A percentile compares a stretch with the other conserved stretches of the same genome.
Conservation (phyloP, 208 protist genomes). For the Trypanosoma lewisi region DNA sequence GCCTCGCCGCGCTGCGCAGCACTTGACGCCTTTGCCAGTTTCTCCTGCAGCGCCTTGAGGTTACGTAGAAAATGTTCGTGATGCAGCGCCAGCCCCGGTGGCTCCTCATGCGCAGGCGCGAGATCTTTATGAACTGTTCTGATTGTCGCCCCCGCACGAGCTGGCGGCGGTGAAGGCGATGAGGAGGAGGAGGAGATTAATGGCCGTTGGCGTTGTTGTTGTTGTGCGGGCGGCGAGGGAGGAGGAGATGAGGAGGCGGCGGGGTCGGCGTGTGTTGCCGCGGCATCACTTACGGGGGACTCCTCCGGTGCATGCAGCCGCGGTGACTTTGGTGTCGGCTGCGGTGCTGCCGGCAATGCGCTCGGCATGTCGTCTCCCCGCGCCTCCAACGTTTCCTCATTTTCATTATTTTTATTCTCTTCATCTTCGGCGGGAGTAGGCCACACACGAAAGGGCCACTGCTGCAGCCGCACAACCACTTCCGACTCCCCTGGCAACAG, state of each 20-base stretch:
- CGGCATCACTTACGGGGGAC: not conserved
- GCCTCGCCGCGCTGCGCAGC: not conserved
- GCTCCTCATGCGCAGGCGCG: not conserved
- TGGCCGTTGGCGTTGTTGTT: not conserved
- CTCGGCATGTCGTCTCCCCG: not conserved
- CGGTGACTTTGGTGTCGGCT: not conserved
- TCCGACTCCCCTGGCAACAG: conserved; percentile 14
- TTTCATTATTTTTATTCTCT: not conserved
- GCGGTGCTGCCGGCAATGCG: not conserved
- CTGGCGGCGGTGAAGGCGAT: not conserved
- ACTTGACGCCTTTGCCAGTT: conserved; percentile 6
- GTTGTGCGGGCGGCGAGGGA: not conserved
- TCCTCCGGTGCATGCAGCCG: not conserved
- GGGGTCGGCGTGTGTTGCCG: not conserved
- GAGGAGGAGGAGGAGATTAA: not conserved
- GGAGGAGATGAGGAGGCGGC: not conserved
- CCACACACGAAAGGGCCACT: conserved; percentile 3
- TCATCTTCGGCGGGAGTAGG: not conserved
- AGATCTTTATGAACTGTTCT: not conserved
- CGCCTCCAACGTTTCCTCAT: conserved; percentile 1
- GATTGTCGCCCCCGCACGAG: not conserved
- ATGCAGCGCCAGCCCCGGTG: not conserved
- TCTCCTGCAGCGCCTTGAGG: conserved; percentile 19
- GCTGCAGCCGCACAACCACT: conserved; percentile 2
- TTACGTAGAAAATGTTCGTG: conserved; percentile 26